phyloP scores from a whole-genome alignment of 2,329 filamentous ascomycete genomes.

The Orbilia quercus region DNA sequence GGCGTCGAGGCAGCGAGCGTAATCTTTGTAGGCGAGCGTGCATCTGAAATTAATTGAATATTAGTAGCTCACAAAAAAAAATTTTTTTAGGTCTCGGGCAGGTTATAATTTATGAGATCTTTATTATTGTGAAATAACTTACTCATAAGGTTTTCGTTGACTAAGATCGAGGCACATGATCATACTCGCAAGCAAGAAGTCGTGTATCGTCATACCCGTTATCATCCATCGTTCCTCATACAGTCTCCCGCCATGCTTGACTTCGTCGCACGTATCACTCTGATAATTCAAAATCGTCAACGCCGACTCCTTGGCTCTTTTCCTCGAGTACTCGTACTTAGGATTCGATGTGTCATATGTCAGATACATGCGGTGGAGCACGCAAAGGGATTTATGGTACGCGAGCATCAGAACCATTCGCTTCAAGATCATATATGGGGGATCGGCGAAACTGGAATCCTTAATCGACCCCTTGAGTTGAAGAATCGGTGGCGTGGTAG shows the following conservation, averaged over 20 bases:
- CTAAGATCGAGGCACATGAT: slow-evolving; percentile 62
- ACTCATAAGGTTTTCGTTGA: slow-evolving; percentile 13
- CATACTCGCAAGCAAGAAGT: slow-evolving; percentile 52
- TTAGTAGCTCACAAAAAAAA: too few species aligned
- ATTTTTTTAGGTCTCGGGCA: too few species aligned
- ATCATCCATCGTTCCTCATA: slow-evolving; percentile 52
- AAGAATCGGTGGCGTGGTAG: slow-evolving; percentile 64
- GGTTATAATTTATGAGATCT: too few species aligned
- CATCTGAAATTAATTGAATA: too few species aligned
- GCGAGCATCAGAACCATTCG: slow-evolving; percentile 67
- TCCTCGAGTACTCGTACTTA: slow-evolving; percentile 36
- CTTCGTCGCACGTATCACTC: slow-evolving; percentile 66
- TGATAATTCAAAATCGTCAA: slow-evolving; percentile 60
- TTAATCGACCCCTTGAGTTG: slow-evolving; percentile 64
- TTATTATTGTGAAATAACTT: background rate
- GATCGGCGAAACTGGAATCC: slow-evolving; percentile 65
- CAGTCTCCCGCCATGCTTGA: slow-evolving; percentile 58
- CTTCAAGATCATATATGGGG: slow-evolving; percentile 66
- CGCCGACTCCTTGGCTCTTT: slow-evolving; percentile 26
- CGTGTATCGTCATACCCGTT: slow-evolving; percentile 35
- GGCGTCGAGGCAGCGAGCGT: slow-evolving; percentile 59
- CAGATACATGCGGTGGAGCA: slow-evolving; percentile 58
- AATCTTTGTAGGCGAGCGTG: background rate
- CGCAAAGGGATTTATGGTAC: slow-evolving; percentile 65
- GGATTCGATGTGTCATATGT: slow-evolving; percentile 45